Percentiles rank a stretch among this genome's conserved stretches.
Evolutionary conservation across 1,284 basidiomycete genomes (phyloP).

Genomic region (Leccinum olivaceoglutinosum): DNA sequence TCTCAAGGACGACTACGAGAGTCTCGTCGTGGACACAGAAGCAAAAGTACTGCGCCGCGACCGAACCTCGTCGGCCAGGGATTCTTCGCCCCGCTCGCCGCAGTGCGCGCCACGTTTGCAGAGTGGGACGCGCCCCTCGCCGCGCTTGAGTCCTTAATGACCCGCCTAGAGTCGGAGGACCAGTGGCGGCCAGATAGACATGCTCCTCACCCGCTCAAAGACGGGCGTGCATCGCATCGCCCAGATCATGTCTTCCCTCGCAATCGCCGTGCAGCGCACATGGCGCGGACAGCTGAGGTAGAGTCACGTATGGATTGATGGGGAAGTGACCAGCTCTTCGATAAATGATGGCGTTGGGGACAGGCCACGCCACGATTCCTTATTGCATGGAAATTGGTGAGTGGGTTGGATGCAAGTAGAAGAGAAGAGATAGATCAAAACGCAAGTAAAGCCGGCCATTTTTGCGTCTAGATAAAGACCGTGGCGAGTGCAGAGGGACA

Average conservation of each 20-base stretch:
- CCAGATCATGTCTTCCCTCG: slow-evolving; percentile 62
- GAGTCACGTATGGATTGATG: too few relatives aligned
- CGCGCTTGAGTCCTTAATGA: slow-evolving; percentile 58
- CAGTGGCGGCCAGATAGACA: slow-evolving; percentile 69
- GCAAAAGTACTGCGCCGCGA: slow-evolving; percentile 71
- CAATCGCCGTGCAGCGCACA: slow-evolving; percentile 68
- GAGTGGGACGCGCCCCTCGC: slow-evolving; percentile 81
- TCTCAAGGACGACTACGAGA: slow-evolving; percentile 74
- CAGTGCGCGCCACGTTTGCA: slow-evolving; percentile 74
- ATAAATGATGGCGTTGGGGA: too few relatives aligned
- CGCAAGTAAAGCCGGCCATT: too few relatives aligned
- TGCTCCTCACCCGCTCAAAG: slow-evolving; percentile 61
- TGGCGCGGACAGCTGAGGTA: slow-evolving; percentile 66
- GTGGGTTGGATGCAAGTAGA: too few relatives aligned
- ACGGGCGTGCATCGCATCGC: slow-evolving; percentile 74
- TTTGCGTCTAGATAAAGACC: too few relatives aligned
- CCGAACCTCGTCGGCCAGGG: slow-evolving; percentile 64
- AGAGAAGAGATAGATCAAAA: too few relatives aligned
- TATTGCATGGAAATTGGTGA: too few relatives aligned
- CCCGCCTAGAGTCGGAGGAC: slow-evolving; percentile 49
- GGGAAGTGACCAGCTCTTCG: too few relatives aligned
- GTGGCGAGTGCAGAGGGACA: too few relatives aligned
- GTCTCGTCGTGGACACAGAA: slow-evolving; percentile 76
- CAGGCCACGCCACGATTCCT: too few relatives aligned
- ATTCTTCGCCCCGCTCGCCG: slow-evolving; percentile 79